Evolutionary conservation across 176 grass and related monocot genomes (phyloP).

Genomic region (Hordeum marinum): DNA sequence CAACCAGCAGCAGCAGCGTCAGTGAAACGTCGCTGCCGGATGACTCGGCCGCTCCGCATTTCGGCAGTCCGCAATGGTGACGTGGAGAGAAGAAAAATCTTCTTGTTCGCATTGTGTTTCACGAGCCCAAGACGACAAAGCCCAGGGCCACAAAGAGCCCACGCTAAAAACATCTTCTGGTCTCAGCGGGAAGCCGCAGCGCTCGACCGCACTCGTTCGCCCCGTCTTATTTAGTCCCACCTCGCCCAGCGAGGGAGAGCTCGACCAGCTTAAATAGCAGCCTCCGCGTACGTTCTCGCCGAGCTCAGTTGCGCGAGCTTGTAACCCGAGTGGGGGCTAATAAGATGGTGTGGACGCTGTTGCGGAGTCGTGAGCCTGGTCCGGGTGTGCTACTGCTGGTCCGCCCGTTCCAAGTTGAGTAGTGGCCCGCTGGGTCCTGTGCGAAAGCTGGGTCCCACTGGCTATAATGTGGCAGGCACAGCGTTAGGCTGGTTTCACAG

Average conservation of each 20-base stretch:
- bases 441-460: neutral
- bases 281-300: neutral
- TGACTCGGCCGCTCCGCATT: too few relatives aligned
- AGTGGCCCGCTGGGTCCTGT: neutral
- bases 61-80: too few relatives aligned
- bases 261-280: neutral
- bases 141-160: too few relatives aligned
- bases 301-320: neutral
- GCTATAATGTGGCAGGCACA: neutral
- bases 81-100: too few relatives aligned
- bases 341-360: neutral
- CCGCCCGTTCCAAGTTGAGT: neutral
- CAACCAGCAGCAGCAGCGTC: too few relatives aligned
- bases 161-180: too few relatives aligned
- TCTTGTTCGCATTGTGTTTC: too few relatives aligned
- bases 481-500: slow-evolving; percentile 46
- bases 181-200: too few relatives aligned
- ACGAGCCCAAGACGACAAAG: too few relatives aligned
- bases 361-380: neutral
- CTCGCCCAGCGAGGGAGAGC: neutral
- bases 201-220: too few relatives aligned
- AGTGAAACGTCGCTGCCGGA: neutral
- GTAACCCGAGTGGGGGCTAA: neutral
- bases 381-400: too few relatives aligned
- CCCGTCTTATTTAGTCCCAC: neutral